Base-by-base conservation (phyloP, 176 grass and related monocot species). In the Aegilops tauschii region DNA sequence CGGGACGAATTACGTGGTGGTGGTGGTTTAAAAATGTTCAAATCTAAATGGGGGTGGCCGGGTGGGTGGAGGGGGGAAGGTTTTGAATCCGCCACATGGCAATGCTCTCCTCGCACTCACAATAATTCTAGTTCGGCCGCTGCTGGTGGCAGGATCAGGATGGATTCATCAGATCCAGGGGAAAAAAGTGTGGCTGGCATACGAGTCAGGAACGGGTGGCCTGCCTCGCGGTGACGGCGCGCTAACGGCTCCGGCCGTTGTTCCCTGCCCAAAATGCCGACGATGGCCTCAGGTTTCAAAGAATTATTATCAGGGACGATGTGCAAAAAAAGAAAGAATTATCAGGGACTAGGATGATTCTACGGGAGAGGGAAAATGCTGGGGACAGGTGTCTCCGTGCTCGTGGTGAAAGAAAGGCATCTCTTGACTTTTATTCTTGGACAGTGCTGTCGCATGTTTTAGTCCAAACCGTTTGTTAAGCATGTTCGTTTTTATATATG, bases 71-170 rank as follows among this genome's bases (percentile, higher is more conserved):
- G 65, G 1, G 44, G 9, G 62, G 82, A 73, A 82, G 82, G 82
- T 86, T 90, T 90, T 86, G 76, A 79, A 90, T 77, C 81, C 16
- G 59, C 83, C 80, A 83, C 73, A 68, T 56, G 81, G 69, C 64
- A 14, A 6, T 47, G n/a, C 32, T 8, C 66, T 54, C 50, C 47
- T 18, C 65, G 49, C 68, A 3, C 70, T 20, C 36, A n/a, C 27
- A 30, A 75, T 49, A 69, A 76, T 69, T 62, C 35, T 40, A 59
- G 54, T 59, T 59, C 54, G 54, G 54, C 54, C 54, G 18, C 54
- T 20, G 54, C 54, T 59, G 54, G 54, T 59, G 70, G 70, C 65
- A 14, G 54, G 54, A 21, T 64, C 42, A 14, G 21, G 23, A n/a
- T 8, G 70, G 39, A 45, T 37, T 62, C 45, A 18, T 69, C 80